Percentiles rank a stretch among this genome's conserved stretches.
Conservation (phyloP, 495 filamentous ascomycete genomes). For the Xylaria acuta region DNA sequence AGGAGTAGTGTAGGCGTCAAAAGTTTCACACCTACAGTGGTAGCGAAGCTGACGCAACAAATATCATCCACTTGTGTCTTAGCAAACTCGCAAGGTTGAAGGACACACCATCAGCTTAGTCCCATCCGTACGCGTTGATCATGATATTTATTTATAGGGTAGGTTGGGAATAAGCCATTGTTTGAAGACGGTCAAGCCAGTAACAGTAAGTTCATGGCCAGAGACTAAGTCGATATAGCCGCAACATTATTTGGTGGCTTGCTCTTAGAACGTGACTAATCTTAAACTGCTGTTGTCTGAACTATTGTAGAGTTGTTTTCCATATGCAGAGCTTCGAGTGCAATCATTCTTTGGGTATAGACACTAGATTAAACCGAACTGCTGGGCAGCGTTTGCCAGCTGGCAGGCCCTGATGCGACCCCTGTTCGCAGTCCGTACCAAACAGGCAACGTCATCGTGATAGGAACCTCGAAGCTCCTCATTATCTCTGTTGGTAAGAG, state of each 20-base stretch:
- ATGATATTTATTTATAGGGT: neutral
- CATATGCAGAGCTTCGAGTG: neutral
- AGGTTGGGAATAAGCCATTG: neutral
- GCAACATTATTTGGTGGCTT: neutral
- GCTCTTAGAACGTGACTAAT: neutral
- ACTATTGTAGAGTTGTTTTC: neutral
- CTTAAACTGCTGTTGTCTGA: neutral
- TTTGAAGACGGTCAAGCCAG: neutral
- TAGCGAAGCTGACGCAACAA: neutral
- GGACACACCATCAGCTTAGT: neutral
- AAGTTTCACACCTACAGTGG: neutral
- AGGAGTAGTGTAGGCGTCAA: constrained; percentile 53
- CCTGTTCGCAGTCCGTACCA: constrained; percentile 13
- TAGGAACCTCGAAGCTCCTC: constrained; percentile 18
- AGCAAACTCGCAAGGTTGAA: neutral
- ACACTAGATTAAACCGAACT: neutral
- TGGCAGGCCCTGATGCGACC: neutral
- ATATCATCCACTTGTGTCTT: neutral
- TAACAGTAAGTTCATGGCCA: neutral
- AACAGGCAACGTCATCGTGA: constrained; percentile 33
- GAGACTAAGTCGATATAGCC: neutral
- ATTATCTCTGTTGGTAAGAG: constrained; percentile 12
- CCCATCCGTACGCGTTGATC: neutral
- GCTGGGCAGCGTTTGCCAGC: neutral
- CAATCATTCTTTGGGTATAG: neutral